phyloP scores from a whole-genome alignment of 805 yeast species.

The Saccharomycopsis vini region DNA sequence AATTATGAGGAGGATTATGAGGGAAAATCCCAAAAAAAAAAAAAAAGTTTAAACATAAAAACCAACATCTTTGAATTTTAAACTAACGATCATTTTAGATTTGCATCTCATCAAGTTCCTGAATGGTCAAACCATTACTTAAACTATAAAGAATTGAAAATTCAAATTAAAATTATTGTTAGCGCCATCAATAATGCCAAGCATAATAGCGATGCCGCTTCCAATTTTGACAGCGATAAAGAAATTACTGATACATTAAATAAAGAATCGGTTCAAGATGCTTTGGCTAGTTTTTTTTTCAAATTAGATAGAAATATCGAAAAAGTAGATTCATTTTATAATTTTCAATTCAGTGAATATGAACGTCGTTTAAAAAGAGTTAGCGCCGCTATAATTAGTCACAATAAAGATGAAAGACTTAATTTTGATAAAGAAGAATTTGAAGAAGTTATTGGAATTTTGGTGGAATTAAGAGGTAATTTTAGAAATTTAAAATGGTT shows the following conservation, averaged over 20 bases:
- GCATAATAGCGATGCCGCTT: constrained; percentile 17
- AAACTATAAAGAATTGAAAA: constrained; percentile 79
- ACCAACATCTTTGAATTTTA: neutral
- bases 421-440: constrained; percentile 42
- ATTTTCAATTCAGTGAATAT: constrained; percentile 64
- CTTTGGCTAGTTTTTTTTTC: constrained; percentile 60
- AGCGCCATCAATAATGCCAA: constrained; percentile 31
- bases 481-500: constrained; percentile 86
- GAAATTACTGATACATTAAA: constrained; percentile 29
- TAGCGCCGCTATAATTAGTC: constrained; percentile 26
- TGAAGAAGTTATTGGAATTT: constrained; percentile 55
- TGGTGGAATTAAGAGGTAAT: constrained; percentile 66
- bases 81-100: constrained; percentile 22
- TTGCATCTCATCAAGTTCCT: constrained; percentile 81
- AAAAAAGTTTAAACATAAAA: too few species aligned
- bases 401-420: constrained; percentile 10
- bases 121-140: constrained; percentile 82
- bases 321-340: constrained; percentile 71
- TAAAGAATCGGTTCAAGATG: constrained; percentile 35
- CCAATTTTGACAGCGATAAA: constrained; percentile 10
- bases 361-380: constrained; percentile 53
- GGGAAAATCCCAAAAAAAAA: too few species aligned
- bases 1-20: too few species aligned
- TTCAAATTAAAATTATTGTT: constrained; percentile 61
- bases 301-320: constrained; percentile 75